Evolutionary conservation across 495 filamentous ascomycete species (phyloP).

Genomic region (Podospora fimiseda): DNA sequence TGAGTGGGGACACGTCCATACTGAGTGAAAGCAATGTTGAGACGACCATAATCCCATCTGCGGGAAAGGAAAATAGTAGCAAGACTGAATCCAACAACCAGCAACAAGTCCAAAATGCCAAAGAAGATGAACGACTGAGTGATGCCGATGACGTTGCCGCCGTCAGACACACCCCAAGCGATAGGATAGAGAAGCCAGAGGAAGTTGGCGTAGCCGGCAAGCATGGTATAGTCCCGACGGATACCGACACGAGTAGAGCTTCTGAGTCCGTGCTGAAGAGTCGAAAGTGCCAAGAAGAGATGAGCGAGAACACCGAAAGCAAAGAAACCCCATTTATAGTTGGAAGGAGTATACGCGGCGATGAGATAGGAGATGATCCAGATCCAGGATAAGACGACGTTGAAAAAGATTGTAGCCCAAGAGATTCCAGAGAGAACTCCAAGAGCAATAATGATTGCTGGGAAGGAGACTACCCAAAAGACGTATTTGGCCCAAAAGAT

Average conservation of each 20-base stretch:
- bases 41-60: slow-evolving; percentile 41
- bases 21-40: slow-evolving; percentile 49
- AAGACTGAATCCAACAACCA: slow-evolving; percentile 31
- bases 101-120: slow-evolving; percentile 39
- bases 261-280: slow-evolving; percentile 20
- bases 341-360: slow-evolving; percentile 35
- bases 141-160: slow-evolving; percentile 41
- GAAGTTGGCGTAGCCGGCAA: slow-evolving; percentile 38
- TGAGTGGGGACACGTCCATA: slow-evolving; percentile 42
- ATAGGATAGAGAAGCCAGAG: slow-evolving; percentile 46
- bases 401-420: slow-evolving; percentile 43
- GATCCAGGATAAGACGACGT: slow-evolving; percentile 38
- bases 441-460: slow-evolving; percentile 33
- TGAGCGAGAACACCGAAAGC: slow-evolving; percentile 37
- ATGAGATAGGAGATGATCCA: slow-evolving; percentile 43
- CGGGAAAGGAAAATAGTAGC: slow-evolving; percentile 33
- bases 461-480: slow-evolving; percentile 44
- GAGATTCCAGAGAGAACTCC: slow-evolving; percentile 39
- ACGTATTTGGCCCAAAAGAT: slow-evolving; percentile 49
- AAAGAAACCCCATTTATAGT: slow-evolving; percentile 50
- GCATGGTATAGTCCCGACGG: slow-evolving; percentile 33
- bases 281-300: slow-evolving; percentile 29
- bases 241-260: slow-evolving; percentile 34
- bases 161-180: slow-evolving; percentile 41
- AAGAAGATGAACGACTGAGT: slow-evolving; percentile 39